Percentiles rank a stretch among this genome's conserved stretches.
phyloP scores from a whole-genome alignment of 2,329 filamentous ascomycete genomes.

The Apiospora koreana region DNA sequence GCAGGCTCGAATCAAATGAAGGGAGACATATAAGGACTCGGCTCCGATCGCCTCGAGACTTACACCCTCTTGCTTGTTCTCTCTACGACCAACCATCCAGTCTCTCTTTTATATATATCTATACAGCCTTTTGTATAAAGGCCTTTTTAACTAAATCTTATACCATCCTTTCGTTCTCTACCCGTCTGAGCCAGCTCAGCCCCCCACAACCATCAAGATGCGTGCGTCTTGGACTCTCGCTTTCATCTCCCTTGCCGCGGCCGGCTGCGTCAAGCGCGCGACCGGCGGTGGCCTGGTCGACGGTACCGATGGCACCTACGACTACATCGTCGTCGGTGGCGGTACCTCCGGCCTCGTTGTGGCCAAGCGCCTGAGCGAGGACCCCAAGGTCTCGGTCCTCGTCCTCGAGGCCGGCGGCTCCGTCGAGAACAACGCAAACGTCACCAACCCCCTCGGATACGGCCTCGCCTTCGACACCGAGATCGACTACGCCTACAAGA shows the following conservation, averaged over 20 bases:
- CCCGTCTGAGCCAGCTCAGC: not conserved
- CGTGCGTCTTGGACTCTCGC: slow-evolving; percentile 11
- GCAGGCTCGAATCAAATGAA: not conserved
- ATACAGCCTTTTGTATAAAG: not conserved
- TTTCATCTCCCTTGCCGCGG: slow-evolving; percentile 10
- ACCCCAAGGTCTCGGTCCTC: slow-evolving; percentile 11
- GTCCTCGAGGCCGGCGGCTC: slow-evolving; percentile 15
- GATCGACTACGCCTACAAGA: slow-evolving; percentile 12
- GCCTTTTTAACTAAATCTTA: not conserved
- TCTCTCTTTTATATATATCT: not conserved
- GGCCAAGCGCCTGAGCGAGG: slow-evolving; percentile 14
- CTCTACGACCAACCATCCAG: not conserved
- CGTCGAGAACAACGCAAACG: slow-evolving; percentile 12
- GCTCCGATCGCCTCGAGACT: not conserved
- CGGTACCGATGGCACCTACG: slow-evolving; percentile 4
- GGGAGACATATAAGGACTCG: not conserved
- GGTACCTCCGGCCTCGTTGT: slow-evolving; percentile 14
- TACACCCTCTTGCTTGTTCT: not conserved
- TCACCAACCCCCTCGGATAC: slow-evolving; percentile 10
- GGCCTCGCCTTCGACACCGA: slow-evolving; percentile 14
- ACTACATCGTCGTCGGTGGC: slow-evolving; percentile 15
- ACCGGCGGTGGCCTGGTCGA: not conserved
- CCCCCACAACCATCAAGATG: not conserved
- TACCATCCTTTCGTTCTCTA: not conserved
- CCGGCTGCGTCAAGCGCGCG: not conserved